Conservation (phyloP, 257 asterid genomes). For the Lithospermum erythrorhizon region DNA sequence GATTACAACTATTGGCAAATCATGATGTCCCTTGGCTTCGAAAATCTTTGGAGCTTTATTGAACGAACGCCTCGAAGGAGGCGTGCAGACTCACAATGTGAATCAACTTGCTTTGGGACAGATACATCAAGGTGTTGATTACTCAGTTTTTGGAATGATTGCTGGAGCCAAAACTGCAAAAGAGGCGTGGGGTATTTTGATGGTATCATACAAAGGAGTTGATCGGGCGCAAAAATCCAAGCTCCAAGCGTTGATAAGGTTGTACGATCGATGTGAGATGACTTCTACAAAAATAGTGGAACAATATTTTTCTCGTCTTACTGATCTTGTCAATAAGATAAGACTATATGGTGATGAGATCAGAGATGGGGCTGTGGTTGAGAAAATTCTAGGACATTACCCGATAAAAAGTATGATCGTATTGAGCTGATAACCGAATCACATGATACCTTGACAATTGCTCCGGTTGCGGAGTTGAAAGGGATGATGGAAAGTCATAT, state of each 20-base stretch:
- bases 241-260: not conserved
- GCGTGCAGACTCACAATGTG: not conserved
- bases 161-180: not conserved
- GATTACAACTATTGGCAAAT: not conserved
- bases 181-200: not conserved
- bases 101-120: constrained; percentile 5
- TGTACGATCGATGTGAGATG: constrained; percentile 3
- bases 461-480: not conserved
- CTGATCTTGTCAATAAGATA: constrained; percentile 2
- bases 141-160: not conserved
- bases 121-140: constrained; percentile 3
- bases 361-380: constrained; percentile 1
- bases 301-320: constrained; percentile 1
- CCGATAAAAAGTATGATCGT: constrained; percentile 3
- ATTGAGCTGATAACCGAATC: not conserved
- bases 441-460: not conserved
- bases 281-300: not conserved
- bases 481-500: too few relatives aligned
- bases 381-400: constrained; percentile 1
- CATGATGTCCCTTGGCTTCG: not conserved
- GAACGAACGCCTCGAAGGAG: not conserved
- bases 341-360: constrained; percentile 1
- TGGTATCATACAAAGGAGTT: constrained; percentile 1
- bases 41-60: constrained; percentile 4
- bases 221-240: constrained; percentile 2